Percentiles rank a stretch among this genome's conserved stretches.
Evolutionary conservation across 805 yeast genomes (phyloP).

Genomic region (Starmera caribaea): DNA sequence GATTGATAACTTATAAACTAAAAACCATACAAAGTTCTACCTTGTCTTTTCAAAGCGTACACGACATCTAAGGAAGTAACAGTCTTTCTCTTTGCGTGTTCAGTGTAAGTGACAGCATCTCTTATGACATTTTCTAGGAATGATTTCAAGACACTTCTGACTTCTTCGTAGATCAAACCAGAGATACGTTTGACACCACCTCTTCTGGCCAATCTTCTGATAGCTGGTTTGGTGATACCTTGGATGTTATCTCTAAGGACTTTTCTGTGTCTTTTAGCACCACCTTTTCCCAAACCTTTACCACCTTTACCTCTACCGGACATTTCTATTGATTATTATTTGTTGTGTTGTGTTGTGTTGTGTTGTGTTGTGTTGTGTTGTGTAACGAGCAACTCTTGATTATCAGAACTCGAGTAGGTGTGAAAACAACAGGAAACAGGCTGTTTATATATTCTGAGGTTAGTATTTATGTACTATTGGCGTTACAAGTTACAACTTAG

Average conservation of each 20-base stretch:
- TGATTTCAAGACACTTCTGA: constrained; percentile 91
- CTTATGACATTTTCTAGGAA: constrained; percentile 96
- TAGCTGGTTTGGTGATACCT: constrained; percentile 99
- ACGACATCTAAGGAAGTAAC: constrained; percentile 98
- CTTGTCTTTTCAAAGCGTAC: constrained; percentile 99
- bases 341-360: no score
- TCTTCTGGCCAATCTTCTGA: constrained; percentile 99
- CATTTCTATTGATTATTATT: constrained; percentile 32
- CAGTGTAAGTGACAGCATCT: constrained; percentile 99
- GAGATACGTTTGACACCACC: constrained; percentile 99
- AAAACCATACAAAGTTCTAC: constrained; percentile 98
- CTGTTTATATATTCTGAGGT: no score
- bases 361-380: no score
- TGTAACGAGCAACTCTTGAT: no score
- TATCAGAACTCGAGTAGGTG: no score
- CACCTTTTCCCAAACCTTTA: constrained; percentile 99
- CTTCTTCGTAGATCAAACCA: constrained; percentile 97
- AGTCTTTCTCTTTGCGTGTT: constrained; percentile 99
- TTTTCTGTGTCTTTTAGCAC: constrained; percentile 99
- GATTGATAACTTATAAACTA: no score
- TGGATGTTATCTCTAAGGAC: constrained; percentile 98
- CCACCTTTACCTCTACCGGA: constrained; percentile 99
- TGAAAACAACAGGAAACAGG: no score
- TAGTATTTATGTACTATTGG: no score
- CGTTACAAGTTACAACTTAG: no score